These are phyloP conservation scores for Fusarium sp. DNA, from an alignment of 2,329 filamentous ascomycete species.

Conservation along the genomic window DNA sequence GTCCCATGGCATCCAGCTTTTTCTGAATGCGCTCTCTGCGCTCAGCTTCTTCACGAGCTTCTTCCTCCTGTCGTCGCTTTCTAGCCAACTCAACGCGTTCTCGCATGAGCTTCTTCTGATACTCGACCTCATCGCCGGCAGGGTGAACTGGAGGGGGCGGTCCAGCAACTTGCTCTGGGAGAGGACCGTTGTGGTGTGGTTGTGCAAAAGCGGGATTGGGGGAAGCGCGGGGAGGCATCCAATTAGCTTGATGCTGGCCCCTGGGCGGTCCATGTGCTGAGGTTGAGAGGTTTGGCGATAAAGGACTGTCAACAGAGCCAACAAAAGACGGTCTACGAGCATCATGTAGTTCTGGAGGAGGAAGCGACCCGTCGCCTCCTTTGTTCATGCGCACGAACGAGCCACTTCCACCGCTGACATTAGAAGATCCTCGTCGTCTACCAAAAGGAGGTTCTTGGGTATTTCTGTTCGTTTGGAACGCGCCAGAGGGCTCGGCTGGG, in stretches of 20 bases:
- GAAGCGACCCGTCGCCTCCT: conserved; percentile 56
- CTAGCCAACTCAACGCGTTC: conserved; percentile 76
- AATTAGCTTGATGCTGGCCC: conserved; percentile 44
- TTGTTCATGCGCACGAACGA: conserved; percentile 67
- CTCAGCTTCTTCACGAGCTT: conserved; percentile 78
- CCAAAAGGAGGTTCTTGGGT: conserved; percentile 75
- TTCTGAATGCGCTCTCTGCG: conserved; percentile 76
- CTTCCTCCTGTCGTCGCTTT: conserved; percentile 74
- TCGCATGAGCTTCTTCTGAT: conserved; percentile 78
- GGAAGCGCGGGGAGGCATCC: conserved; percentile 54
- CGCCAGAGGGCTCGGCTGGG: conserved; percentile 84
- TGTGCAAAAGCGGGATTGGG: conserved; percentile 57
- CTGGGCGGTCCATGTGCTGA: conserved; percentile 46
- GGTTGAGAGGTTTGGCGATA: conserved; percentile 55
- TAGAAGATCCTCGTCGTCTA: conserved; percentile 87
- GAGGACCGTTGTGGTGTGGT: conserved; percentile 50
- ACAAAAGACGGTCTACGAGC: conserved; percentile 62
- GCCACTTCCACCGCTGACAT: conserved; percentile 87
- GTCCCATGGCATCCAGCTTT: conserved; percentile 77
- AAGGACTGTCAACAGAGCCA: conserved; percentile 62
- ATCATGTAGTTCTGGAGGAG: conserved; percentile 58
- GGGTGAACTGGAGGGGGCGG: conserved; percentile 49
- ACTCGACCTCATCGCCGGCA: conserved; percentile 68
- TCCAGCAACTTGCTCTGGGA: conserved; percentile 48
- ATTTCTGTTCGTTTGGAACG: conserved; percentile 83